Evolutionary conservation across 768 basidiomycete species (phyloP).

Genomic region (Serendipita vermifera): DNA sequence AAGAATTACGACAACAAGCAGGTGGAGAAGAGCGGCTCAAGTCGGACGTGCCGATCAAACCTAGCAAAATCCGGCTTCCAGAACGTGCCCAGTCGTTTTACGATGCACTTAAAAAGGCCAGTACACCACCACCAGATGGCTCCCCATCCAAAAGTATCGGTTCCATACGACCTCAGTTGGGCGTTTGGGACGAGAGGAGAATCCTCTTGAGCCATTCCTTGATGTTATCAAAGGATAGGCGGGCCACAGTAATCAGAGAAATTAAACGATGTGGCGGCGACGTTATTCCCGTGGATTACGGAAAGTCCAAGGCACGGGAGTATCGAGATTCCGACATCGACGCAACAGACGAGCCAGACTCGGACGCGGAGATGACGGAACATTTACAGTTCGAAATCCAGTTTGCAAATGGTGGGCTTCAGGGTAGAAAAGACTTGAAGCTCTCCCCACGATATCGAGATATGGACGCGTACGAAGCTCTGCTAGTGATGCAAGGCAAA

Average conservation of each 20-base stretch:
- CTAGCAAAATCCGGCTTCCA: background rate
- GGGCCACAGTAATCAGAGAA: conserved; percentile 42
- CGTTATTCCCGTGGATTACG: conserved; percentile 28
- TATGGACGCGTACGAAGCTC: background rate
- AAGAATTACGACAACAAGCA: conserved; percentile 25
- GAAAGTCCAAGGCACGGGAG: background rate
- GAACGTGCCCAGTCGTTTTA: conserved; percentile 12
- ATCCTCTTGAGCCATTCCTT: conserved; percentile 52
- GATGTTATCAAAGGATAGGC: conserved; percentile 36
- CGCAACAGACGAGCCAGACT: conserved; percentile 20
- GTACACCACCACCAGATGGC: background rate
- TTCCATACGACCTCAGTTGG: conserved; percentile 11
- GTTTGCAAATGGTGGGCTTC: background rate
- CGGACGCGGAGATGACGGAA: conserved; percentile 28
- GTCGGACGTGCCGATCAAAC: background rate
- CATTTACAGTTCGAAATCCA: background rate
- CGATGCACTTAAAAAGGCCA: background rate
- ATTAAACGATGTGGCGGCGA: conserved; percentile 50
- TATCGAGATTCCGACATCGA: background rate
- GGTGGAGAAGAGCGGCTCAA: conserved; percentile 22
- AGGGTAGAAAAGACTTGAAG: background rate
- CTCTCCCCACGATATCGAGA: background rate
- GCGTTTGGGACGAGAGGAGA: conserved; percentile 46
- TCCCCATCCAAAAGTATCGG: background rate
- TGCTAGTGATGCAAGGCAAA: conserved; percentile 24